Evolutionary conservation across 805 yeast species (phyloP).

Genomic region (Komagataella pseudopastoris): DNA sequence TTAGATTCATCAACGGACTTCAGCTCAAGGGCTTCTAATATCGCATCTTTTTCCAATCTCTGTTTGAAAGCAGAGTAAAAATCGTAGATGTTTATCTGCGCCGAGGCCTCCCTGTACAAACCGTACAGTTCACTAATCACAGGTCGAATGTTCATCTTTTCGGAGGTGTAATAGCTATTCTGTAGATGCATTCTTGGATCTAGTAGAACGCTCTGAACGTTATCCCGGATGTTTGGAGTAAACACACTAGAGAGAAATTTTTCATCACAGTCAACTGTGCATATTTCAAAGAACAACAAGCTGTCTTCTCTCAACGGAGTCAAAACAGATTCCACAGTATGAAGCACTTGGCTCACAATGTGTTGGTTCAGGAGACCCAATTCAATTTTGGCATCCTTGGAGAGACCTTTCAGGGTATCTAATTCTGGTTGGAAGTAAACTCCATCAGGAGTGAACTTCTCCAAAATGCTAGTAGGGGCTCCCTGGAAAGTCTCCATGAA

Average conservation of each 20-base stretch:
- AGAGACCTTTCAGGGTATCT: background rate
- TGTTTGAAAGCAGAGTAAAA: conserved; percentile 23
- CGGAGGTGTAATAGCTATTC: conserved; percentile 10
- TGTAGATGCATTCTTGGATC: background rate
- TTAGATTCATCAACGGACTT: conserved; percentile 20
- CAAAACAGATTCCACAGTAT: background rate
- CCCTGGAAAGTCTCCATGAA: background rate
- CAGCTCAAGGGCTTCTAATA: conserved; percentile 8
- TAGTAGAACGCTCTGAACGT: background rate
- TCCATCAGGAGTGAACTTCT: background rate
- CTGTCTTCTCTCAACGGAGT: background rate
- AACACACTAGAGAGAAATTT: background rate
- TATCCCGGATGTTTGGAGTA: background rate
- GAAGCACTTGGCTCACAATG: background rate
- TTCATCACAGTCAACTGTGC: background rate
- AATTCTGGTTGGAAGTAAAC: background rate
- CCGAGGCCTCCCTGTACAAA: conserved; percentile 69
- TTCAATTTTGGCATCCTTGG: background rate
- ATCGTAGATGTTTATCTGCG: conserved; percentile 25
- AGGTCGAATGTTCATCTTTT: conserved; percentile 24
- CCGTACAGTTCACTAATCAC: conserved; percentile 44
- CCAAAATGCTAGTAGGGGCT: conserved; percentile 6
- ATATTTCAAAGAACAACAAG: background rate
- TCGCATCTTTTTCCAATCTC: conserved; percentile 19
- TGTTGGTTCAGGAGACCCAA: conserved; percentile 1